Evolutionary conservation across 305 asterid genomes (phyloP).

Genomic region (Fraxinus floribunda): DNA sequence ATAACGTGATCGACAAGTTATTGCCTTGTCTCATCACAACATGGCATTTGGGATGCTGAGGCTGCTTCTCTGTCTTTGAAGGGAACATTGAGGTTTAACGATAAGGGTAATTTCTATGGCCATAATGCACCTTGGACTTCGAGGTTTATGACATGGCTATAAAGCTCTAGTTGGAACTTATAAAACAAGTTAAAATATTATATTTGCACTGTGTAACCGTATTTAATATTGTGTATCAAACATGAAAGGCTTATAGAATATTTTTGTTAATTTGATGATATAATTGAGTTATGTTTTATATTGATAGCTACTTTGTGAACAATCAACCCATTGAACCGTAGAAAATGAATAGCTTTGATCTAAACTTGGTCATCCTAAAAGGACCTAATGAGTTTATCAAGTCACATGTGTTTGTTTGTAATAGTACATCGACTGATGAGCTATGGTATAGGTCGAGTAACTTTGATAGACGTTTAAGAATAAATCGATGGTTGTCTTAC

Average conservation of each 20-base stretch:
- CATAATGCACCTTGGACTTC: neutral
- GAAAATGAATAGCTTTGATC: neutral
- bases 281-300: neutral
- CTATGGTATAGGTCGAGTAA: neutral
- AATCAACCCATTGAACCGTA: neutral
- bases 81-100: neutral
- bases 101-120: neutral
- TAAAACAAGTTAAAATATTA: neutral
- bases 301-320: neutral
- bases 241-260: neutral
- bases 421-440: neutral
- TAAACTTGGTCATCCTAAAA: neutral
- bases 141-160: neutral
- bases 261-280: neutral
- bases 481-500: neutral
- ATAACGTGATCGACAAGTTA: neutral
- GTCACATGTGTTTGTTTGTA: neutral
- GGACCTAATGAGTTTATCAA: neutral
- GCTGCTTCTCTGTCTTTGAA: neutral
- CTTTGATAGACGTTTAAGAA: neutral
- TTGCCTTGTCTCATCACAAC: conserved; percentile 2
- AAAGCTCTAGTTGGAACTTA: neutral
- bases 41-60: neutral
- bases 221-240: neutral
- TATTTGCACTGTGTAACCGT: neutral